phyloP scores from a whole-genome alignment of 1,284 basidiomycete genomes.

The Pseudozyma hubeiensis region DNA sequence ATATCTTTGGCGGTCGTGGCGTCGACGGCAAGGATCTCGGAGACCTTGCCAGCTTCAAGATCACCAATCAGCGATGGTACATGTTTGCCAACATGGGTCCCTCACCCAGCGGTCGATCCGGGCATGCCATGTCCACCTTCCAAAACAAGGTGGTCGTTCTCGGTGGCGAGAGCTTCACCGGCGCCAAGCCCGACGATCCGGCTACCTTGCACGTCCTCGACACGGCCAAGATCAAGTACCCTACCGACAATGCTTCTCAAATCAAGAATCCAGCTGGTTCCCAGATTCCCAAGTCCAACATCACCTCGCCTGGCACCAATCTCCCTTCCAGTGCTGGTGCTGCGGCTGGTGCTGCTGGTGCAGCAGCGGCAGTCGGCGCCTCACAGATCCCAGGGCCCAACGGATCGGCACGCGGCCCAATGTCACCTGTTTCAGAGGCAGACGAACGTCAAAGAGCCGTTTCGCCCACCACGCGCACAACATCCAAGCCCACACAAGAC shows the following conservation, averaged over 20 bases:
- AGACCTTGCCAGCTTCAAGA: constrained; percentile 95
- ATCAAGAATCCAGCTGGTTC: constrained; percentile 24
- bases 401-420: constrained; percentile 35
- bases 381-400: constrained; percentile 24
- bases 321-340: constrained; percentile 8
- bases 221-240: constrained; percentile 68
- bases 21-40: constrained; percentile 96
- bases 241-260: constrained; percentile 58
- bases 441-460: constrained; percentile 42
- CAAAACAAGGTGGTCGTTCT: constrained; percentile 90
- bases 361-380: constrained; percentile 4
- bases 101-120: constrained; percentile 86
- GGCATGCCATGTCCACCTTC: constrained; percentile 92
- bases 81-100: constrained; percentile 99
- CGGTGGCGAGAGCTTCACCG: constrained; percentile 88
- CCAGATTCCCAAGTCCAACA: constrained; percentile 36
- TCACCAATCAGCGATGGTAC: constrained; percentile 85
- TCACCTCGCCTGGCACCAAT: constrained; percentile 20
- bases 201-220: constrained; percentile 79
- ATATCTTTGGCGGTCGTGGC: constrained; percentile 95
- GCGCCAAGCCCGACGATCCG: constrained; percentile 80
- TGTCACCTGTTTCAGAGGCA: constrained; percentile 44
- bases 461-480: constrained; percentile 39
- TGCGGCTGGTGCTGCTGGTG: constrained; percentile 14
- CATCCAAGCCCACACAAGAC: constrained; percentile 12